These are phyloP conservation scores for Cyathus striatus DNA, from an alignment of 768 basidiomycete genomes.

Conservation along the genomic window DNA sequence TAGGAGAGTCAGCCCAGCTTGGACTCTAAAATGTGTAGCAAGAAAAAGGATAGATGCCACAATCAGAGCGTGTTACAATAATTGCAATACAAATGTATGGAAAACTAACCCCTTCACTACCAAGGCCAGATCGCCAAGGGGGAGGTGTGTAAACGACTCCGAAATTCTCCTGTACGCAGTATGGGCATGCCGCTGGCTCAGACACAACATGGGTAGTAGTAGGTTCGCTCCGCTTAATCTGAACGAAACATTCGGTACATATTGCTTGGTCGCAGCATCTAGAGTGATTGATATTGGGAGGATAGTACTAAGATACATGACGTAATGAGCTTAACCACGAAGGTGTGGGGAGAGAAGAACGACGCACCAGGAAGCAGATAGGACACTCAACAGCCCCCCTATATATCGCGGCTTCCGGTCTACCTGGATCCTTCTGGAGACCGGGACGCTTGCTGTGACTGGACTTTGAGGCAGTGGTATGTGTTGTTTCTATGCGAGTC, in stretches of 20 bases:
- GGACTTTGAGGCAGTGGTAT: constrained; percentile 27
- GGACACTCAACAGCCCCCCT: constrained; percentile 89
- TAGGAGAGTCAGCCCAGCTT: constrained; percentile 48
- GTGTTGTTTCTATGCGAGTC: constrained; percentile 38
- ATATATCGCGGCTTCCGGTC: constrained; percentile 79
- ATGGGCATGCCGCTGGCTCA: constrained; percentile 95
- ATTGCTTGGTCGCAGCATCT: constrained; percentile 98
- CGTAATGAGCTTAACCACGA: constrained; percentile 23
- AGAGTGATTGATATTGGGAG: constrained; percentile 93
- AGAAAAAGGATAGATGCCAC: constrained; percentile 1
- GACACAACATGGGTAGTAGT: constrained; percentile 93
- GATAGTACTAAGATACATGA: constrained; percentile 74
- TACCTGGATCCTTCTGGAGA: constrained; percentile 58
- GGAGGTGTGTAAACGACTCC: constrained; percentile 87
- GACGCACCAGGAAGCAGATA: constrained; percentile 91
- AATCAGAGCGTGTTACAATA: constrained; percentile 3
- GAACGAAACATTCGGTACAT: constrained; percentile 98
- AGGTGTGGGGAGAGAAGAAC: constrained; percentile 9
- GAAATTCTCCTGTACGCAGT: constrained; percentile 96
- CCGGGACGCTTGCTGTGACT: constrained; percentile 50
- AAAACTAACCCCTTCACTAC: constrained; percentile 62
- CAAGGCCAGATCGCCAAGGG: constrained; percentile 75
- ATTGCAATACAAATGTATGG: constrained; percentile 1
- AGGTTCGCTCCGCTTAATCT: constrained; percentile 95
- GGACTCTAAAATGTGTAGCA: constrained; percentile 15